Evolutionary conservation across 139 green algal species (phyloP), one percentile per base, ranked within the genome.

Genomic region (Haematococcus sp.): DNA sequence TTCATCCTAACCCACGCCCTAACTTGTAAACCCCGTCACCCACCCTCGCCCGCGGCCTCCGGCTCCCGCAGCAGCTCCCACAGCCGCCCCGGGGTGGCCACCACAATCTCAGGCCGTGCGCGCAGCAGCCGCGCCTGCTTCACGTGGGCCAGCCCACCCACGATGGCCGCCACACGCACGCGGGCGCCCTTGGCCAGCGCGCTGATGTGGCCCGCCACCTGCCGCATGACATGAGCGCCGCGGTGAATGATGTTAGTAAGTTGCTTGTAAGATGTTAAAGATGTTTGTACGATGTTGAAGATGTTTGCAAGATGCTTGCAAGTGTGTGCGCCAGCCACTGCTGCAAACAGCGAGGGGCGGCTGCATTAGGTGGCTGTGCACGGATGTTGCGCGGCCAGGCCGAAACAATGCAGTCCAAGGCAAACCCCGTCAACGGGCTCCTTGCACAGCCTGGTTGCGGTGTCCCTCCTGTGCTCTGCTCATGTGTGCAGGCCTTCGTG

Each of bases 41-140:
- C 40, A 49, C 40, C 40, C 40, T 49, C 40, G 40, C 40, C 40
- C 40, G 40, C 40, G 30, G 69, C 31, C 19, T 68, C 60, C 27
- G 30, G 56, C 17, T 89, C 83, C 5, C 84, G 69, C 85, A 98
- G 97, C 33, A 97, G 84, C 73, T 98, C 95, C 95, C 95, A 98
- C 77, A 98, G 85, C 32, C 95, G 89, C 3, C 95, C 95, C 0
- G 95, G 95, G 0, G 95, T 98, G 25, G 90, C 95, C 44, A 98
- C 94, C 34, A 99, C 83, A 4, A 99, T 81, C 32, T 75, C 49
- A 4, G 92, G 87, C 28, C 68, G 25, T 20, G 49, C 73, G 52
- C 55, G 68, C 55, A 99, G 88, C 71, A 98, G 75, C 0, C 95
- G 90, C 78, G 91, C 83, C 68, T 84, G 78, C 61, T 99, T 99